These are phyloP conservation scores for Coprinopsis marcescibilis DNA, from an alignment of 768 basidiomycete genomes.

Conservation along the genomic window DNA sequence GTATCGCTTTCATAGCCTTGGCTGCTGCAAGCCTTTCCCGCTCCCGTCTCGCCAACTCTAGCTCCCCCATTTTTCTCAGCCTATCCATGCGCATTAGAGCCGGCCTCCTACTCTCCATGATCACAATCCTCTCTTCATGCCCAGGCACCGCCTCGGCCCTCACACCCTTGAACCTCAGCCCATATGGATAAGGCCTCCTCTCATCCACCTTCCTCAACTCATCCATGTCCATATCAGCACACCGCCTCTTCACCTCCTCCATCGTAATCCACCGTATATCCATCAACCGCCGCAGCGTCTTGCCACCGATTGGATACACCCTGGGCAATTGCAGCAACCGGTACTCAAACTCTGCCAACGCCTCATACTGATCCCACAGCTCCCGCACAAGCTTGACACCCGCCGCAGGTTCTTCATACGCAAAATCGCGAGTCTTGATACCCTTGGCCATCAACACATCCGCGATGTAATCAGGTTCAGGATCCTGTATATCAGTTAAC, in stretches of 20 bases:
- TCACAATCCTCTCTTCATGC: conserved; percentile 10
- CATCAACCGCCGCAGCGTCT: conserved; percentile 31
- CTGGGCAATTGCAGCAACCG: conserved; percentile 26
- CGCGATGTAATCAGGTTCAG: conserved; percentile 28
- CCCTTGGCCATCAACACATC: conserved; percentile 6
- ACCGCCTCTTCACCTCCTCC: conserved; percentile 26
- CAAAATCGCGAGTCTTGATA: conserved; percentile 40
- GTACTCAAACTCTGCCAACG: conserved; percentile 35
- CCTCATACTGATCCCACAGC: conserved; percentile 33
- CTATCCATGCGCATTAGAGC: background rate
- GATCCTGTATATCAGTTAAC: conserved; percentile 33
- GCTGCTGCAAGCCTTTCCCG: conserved; percentile 1
- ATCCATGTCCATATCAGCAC: conserved; percentile 29
- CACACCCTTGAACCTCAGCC: no score
- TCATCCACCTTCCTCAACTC: conserved; percentile 20
- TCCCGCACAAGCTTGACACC: conserved; percentile 20
- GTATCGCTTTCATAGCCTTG: background rate
- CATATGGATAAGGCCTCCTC: conserved; percentile 2
- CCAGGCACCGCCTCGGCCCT: no score
- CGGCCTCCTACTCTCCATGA: conserved; percentile 4
- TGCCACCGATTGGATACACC: conserved; percentile 29
- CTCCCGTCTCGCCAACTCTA: conserved; percentile 1
- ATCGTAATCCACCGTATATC: conserved; percentile 33
- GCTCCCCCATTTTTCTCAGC: background rate
- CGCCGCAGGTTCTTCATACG: conserved; percentile 16